Percentiles rank a stretch among this genome's conserved stretches.
Conservation (phyloP, 176 grass and related monocot genomes). For the Lolium multiflorum region DNA sequence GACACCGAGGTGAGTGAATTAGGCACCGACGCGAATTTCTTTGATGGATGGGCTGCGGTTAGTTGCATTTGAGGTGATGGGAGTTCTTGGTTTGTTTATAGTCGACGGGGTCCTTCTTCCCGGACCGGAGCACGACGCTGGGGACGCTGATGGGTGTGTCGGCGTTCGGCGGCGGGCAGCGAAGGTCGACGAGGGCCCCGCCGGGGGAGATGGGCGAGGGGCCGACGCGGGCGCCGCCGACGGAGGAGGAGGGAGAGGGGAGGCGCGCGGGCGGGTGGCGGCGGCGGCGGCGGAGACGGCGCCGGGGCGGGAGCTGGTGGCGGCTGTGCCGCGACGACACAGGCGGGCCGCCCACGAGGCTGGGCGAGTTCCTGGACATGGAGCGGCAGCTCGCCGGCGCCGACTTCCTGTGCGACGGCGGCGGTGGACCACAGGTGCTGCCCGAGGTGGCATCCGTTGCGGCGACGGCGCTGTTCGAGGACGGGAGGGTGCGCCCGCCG, state of each 20-base stretch:
- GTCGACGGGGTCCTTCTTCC: constrained; percentile 99
- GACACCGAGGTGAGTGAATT: constrained; percentile 77
- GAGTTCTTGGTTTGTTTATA: constrained; percentile 27
- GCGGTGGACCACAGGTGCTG: neutral
- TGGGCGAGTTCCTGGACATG: constrained; percentile 83
- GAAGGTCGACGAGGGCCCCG: neutral
- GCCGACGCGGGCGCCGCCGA: neutral
- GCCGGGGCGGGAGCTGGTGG: constrained; percentile 67
- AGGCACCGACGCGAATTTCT: neutral
- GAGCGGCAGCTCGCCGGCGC: constrained; percentile 69
- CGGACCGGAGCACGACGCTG: constrained; percentile 88
- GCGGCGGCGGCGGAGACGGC: neutral
- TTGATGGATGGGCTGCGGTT: neutral
- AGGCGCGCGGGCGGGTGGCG: constrained; percentile 20
- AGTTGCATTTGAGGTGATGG: constrained; percentile 4
- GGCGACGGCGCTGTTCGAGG: constrained; percentile 67
- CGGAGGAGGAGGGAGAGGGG: neutral
- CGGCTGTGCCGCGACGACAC: constrained; percentile 68
- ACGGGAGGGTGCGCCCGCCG: constrained; percentile 67
- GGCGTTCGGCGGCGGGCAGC: constrained; percentile 49
- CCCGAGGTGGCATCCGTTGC: constrained; percentile 7
- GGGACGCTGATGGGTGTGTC: constrained; percentile 98
- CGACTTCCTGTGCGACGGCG: constrained; percentile 50
- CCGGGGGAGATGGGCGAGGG: neutral
- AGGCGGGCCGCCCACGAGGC: constrained; percentile 50